phyloP scores from a whole-genome alignment of 306 rosid genomes.

The Inga laurina region DNA sequence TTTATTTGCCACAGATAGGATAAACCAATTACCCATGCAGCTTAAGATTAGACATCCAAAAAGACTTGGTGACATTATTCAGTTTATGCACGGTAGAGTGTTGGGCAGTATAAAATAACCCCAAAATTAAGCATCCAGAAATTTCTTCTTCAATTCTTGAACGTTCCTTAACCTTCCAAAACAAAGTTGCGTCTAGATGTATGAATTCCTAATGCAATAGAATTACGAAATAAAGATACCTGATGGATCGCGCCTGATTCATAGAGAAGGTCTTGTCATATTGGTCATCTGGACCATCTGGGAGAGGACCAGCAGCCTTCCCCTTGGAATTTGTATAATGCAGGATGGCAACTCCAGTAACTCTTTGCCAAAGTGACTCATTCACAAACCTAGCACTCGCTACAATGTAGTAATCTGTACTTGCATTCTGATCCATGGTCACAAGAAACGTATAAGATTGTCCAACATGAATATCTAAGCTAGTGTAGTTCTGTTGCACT shows the following conservation, averaged over 20 bases:
- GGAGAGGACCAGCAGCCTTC: slow-evolving; percentile 86
- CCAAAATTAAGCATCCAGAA: neutral
- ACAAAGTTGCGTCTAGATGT: neutral
- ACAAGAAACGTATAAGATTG: slow-evolving; percentile 91
- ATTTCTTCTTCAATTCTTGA: slow-evolving; percentile 8
- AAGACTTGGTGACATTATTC: neutral
- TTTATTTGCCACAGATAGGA: neutral
- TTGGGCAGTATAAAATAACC: neutral
- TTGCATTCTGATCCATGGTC: slow-evolving; percentile 91
- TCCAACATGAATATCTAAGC: slow-evolving; percentile 95
- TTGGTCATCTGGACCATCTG: slow-evolving; percentile 73
- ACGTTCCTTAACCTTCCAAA: slow-evolving; percentile 2
- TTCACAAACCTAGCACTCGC: slow-evolving; percentile 96
- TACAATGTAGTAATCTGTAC: slow-evolving; percentile 89
- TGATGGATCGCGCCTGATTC: slow-evolving; percentile 98
- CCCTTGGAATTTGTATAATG: slow-evolving; percentile 92
- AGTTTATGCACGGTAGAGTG: neutral
- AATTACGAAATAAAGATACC: slow-evolving; percentile 45
- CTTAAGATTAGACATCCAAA: neutral
- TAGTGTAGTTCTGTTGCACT: slow-evolving; percentile 89
- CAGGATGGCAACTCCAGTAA: slow-evolving; percentile 91
- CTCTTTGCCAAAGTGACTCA: slow-evolving; percentile 80
- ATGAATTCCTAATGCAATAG: neutral
- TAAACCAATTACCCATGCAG: neutral
- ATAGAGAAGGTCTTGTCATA: slow-evolving; percentile 93